Conservation (phyloP, 257 asterid genomes). For the Henckelia pumila region DNA sequence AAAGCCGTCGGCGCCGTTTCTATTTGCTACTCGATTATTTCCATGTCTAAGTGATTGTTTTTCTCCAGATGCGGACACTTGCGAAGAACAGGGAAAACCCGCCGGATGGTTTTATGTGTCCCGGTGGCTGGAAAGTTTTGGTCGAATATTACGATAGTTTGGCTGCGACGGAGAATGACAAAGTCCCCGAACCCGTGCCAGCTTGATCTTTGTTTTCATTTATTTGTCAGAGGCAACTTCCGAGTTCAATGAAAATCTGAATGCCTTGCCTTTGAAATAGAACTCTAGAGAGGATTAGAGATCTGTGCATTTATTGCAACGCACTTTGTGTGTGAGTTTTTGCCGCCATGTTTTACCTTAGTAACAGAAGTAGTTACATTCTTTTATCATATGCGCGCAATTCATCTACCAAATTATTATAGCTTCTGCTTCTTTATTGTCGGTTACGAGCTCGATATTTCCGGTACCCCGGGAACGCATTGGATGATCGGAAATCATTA, state of each 20-base stretch:
- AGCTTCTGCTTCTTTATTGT: too few relatives aligned
- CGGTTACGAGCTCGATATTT: too few relatives aligned
- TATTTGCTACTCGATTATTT: neutral
- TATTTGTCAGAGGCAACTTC: neutral
- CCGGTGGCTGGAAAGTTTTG: constrained; percentile 94
- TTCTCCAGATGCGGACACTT: constrained; percentile 73
- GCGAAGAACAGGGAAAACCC: constrained; percentile 86
- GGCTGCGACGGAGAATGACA: constrained; percentile 51
- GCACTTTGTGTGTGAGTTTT: too few relatives aligned
- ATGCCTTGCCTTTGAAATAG: too few relatives aligned
- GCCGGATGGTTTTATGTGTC: constrained; percentile 97
- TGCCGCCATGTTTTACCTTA: too few relatives aligned
- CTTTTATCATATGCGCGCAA: too few relatives aligned
- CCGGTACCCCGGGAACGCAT: too few relatives aligned
- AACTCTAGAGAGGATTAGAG: neutral
- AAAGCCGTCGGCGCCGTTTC: neutral
- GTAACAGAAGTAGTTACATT: too few relatives aligned
- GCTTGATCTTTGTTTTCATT: constrained; percentile 32
- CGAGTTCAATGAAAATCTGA: too few relatives aligned
- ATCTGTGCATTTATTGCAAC: neutral
- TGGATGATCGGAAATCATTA: too few relatives aligned
- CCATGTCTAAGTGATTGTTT: neutral
- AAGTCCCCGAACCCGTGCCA: constrained; percentile 51
- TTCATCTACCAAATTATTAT: too few relatives aligned
- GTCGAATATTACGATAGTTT: constrained; percentile 80